A percentile compares a stretch with the other conserved stretches of the same genome.
These are phyloP conservation scores for Cenococcum geophilum DNA, from an alignment of 495 filamentous ascomycete species.

Conservation along the genomic window DNA sequence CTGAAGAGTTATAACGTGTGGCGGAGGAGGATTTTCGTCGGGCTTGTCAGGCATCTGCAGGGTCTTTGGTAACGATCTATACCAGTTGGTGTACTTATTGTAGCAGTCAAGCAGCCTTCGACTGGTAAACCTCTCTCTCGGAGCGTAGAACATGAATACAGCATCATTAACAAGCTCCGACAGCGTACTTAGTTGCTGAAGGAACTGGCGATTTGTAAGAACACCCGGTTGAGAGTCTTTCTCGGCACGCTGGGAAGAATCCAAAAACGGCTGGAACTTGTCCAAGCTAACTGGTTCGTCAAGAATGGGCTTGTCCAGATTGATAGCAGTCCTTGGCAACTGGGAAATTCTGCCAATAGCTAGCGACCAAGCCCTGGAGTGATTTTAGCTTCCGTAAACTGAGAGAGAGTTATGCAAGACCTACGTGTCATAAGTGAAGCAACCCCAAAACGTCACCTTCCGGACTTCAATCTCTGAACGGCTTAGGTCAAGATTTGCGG, in stretches of 20 bases:
- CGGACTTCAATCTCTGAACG: constrained; percentile 52
- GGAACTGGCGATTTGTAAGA: constrained; percentile 45
- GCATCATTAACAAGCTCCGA: constrained; percentile 62
- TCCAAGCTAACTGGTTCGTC: constrained; percentile 9
- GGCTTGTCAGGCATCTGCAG: constrained; percentile 50
- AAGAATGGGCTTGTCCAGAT: constrained; percentile 52
- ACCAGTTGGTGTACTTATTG: constrained; percentile 57
- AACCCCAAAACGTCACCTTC: constrained; percentile 66
- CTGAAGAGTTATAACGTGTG: constrained; percentile 58
- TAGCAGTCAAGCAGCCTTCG: constrained; percentile 52
- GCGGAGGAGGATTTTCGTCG: constrained; percentile 42
- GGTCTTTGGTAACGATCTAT: constrained; percentile 53
- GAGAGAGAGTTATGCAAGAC: not conserved
- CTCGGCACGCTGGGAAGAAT: not conserved
- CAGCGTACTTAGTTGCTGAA: constrained; percentile 57
- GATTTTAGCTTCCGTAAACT: constrained; percentile 30
- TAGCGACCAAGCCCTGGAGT: constrained; percentile 55
- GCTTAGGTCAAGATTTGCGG: constrained; percentile 38
- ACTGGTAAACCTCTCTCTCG: constrained; percentile 52
- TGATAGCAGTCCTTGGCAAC: constrained; percentile 50
- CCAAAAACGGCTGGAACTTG: not conserved
- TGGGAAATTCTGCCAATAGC: constrained; percentile 58
- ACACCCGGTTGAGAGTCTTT: not conserved
- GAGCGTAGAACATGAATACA: constrained; percentile 58
- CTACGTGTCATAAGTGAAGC: constrained; percentile 65